Evolutionary conservation across 2,329 filamentous ascomycete genomes (phyloP).

Genomic region (Aspergillus quadricinctus): DNA sequence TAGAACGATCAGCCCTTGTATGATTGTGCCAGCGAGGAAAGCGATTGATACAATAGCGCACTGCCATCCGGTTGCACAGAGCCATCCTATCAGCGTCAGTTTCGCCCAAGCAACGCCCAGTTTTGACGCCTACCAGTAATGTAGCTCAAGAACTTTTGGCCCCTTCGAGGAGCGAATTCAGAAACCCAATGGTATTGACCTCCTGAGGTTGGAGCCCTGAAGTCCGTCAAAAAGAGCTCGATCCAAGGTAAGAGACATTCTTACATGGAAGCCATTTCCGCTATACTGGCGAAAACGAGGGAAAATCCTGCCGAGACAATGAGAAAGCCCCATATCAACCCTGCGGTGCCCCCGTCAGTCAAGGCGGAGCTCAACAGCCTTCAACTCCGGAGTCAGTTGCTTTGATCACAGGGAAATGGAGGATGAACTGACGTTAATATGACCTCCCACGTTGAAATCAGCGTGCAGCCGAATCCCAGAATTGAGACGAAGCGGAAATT

Average conservation of each 20-base stretch:
- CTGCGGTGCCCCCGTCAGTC: conserved; percentile 35
- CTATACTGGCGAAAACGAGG: conserved; percentile 36
- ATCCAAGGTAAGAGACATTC: not conserved
- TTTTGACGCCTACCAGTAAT: conserved; percentile 31
- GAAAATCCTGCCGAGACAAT: conserved; percentile 28
- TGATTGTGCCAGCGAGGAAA: conserved; percentile 43
- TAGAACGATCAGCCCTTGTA: conserved; percentile 44
- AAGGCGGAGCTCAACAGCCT: conserved; percentile 29
- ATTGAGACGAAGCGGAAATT: conserved; percentile 45
- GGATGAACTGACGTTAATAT: conserved; percentile 33
- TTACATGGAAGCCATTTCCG: conserved; percentile 43
- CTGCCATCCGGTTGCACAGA: conserved; percentile 44
- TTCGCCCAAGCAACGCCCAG: not conserved
- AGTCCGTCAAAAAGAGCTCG: not conserved
- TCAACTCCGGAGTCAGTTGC: conserved; percentile 10
- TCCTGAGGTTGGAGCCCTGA: conserved; percentile 39
- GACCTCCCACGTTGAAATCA: conserved; percentile 43
- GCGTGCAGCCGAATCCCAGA: conserved; percentile 41
- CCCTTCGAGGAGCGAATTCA: conserved; percentile 41
- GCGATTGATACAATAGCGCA: conserved; percentile 41
- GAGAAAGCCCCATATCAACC: conserved; percentile 37
- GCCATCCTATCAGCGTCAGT: conserved; percentile 32
- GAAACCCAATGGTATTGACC: conserved; percentile 42
- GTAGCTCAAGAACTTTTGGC: conserved; percentile 44
- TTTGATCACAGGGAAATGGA: conserved; percentile 1